Conservation (phyloP, 2,329 filamentous ascomycete species). For the Emericellopsis atlantica region DNA sequence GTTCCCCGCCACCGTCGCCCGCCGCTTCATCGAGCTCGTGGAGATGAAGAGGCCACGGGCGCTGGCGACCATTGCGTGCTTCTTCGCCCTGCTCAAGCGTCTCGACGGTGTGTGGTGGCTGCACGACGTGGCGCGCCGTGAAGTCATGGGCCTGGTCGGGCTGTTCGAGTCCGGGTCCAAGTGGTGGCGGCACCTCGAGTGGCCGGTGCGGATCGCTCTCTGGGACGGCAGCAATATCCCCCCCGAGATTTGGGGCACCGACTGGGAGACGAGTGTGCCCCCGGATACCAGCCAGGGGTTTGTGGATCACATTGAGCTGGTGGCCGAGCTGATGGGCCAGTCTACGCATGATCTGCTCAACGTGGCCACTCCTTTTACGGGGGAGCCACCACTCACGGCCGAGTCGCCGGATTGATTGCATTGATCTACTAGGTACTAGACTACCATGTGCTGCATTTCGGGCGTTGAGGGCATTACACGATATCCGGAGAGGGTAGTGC, state of each 20-base stretch:
- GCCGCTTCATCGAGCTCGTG: constrained; percentile 47
- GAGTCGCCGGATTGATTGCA: constrained; percentile 15
- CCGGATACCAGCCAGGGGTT: constrained; percentile 1
- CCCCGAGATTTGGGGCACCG: constrained; percentile 42
- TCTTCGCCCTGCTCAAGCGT: constrained; percentile 52
- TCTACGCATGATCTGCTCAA: constrained; percentile 4
- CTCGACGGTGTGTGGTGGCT: constrained; percentile 59
- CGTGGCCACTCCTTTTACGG: constrained; percentile 11
- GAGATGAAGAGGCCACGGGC: constrained; percentile 46
- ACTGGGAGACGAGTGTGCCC: constrained; percentile 22
- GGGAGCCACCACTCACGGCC: constrained; percentile 16
- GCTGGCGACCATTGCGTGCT: constrained; percentile 51
- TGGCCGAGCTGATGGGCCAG: constrained; percentile 22
- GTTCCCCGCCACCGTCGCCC: constrained; percentile 52
- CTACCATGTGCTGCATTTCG: too few species aligned
- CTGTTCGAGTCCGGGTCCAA: constrained; percentile 44
- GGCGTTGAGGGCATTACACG: too few species aligned
- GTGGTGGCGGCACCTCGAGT: constrained; percentile 50
- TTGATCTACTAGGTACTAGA: background rate
- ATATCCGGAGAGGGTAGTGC: too few species aligned
- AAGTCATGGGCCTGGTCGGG: constrained; percentile 51
- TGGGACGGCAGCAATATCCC: constrained; percentile 39
- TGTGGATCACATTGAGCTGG: constrained; percentile 24
- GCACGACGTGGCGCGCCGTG: constrained; percentile 49
- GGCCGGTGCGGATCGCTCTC: constrained; percentile 46